Conservation (phyloP, 2,329 filamentous ascomycete genomes). For the Zymoseptoria pseudotritici region DNA sequence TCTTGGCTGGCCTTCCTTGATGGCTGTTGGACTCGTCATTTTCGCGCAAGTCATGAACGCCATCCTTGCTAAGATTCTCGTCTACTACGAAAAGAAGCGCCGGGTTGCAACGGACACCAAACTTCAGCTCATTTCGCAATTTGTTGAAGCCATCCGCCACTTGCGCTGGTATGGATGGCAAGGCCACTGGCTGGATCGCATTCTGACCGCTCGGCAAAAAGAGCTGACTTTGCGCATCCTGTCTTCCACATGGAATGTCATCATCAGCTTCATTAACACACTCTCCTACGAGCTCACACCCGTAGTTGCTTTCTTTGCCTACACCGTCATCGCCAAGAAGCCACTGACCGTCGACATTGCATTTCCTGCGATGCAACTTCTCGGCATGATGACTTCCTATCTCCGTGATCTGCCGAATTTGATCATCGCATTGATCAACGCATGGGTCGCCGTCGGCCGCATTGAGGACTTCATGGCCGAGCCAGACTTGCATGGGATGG, state of each 20-base stretch:
- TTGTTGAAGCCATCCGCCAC: constrained; percentile 78
- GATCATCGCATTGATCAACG: constrained; percentile 70
- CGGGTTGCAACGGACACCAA: constrained; percentile 68
- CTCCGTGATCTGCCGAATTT: constrained; percentile 68
- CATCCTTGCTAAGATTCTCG: constrained; percentile 56
- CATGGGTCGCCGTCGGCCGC: constrained; percentile 70
- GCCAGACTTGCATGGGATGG: constrained; percentile 55
- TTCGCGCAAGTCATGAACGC: constrained; percentile 64
- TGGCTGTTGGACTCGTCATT: constrained; percentile 54
- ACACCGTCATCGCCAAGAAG: constrained; percentile 62
- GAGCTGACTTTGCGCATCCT: constrained; percentile 61
- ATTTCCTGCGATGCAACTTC: constrained; percentile 78
- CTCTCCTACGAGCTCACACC: constrained; percentile 69
- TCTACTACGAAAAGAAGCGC: constrained; percentile 64
- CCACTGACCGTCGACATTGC: constrained; percentile 71
- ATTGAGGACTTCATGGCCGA: constrained; percentile 84
- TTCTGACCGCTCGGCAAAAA: constrained; percentile 59
- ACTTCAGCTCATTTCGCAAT: constrained; percentile 73
- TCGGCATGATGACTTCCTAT: constrained; percentile 64
- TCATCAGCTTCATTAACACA: constrained; percentile 62
- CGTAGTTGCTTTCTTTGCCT: constrained; percentile 72
- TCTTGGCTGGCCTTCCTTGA: constrained; percentile 70
- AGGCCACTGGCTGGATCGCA: constrained; percentile 61
- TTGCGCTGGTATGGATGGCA: constrained; percentile 80
- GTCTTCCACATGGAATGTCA: constrained; percentile 54